A percentile compares a stretch with the other conserved stretches of the same genome.
Evolutionary conservation across 768 basidiomycete genomes (phyloP).

Genomic region (Psilocybe azurescens): DNA sequence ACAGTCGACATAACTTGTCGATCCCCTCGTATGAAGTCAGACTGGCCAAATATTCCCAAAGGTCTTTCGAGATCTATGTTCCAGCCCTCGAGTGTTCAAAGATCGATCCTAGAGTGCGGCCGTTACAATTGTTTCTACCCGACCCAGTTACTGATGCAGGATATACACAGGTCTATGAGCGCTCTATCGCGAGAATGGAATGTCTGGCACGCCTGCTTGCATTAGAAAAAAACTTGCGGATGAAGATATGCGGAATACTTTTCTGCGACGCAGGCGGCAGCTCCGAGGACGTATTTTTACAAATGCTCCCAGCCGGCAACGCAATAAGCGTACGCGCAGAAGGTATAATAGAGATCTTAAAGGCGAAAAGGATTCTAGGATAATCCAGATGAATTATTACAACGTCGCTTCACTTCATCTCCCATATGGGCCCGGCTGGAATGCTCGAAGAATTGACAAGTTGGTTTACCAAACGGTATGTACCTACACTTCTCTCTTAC

Average conservation of each 20-base stretch:
- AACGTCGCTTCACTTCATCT: slow-evolving; percentile 61
- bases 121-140: neutral
- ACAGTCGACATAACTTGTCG: slow-evolving; percentile 65
- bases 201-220: slow-evolving; percentile 68
- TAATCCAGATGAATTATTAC: slow-evolving; percentile 62
- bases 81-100: slow-evolving; percentile 53
- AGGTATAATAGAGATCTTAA: slow-evolving; percentile 64
- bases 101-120: slow-evolving; percentile 61
- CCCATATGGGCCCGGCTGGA: slow-evolving; percentile 68
- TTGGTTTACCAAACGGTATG: slow-evolving; percentile 40
- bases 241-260: slow-evolving; percentile 46
- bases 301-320: slow-evolving; percentile 31
- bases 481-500: too few species aligned
- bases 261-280: slow-evolving; percentile 50
- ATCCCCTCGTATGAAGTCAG: slow-evolving; percentile 71
- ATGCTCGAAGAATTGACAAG: slow-evolving; percentile 59
- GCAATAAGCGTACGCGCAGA: slow-evolving; percentile 29
- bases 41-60: slow-evolving; percentile 59
- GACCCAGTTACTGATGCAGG: neutral
- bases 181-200: slow-evolving; percentile 58
- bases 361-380: slow-evolving; percentile 35
- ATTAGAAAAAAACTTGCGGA: slow-evolving; percentile 61
- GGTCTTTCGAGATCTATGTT: slow-evolving; percentile 63
- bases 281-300: slow-evolving; percentile 52
- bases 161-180: slow-evolving; percentile 57